Conservation (phyloP, 148 eudicot genomes). For the Chenopodium formosanum region DNA sequence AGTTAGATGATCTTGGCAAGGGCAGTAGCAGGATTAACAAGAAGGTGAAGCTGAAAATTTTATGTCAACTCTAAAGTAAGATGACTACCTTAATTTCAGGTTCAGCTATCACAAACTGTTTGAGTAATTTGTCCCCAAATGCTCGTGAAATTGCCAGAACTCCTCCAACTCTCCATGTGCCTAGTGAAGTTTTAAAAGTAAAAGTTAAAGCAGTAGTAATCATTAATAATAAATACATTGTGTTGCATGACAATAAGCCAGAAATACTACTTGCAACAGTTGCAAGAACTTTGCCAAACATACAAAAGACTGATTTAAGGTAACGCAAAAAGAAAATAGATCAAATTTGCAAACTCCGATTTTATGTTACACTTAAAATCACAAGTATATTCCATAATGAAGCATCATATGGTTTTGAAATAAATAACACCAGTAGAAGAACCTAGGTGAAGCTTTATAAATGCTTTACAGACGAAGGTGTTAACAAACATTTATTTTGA, state of each 20-base stretch:
- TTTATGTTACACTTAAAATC: too few relatives aligned
- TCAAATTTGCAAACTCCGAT: too few relatives aligned
- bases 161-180: slow-evolving; percentile 95
- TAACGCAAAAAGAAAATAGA: too few relatives aligned
- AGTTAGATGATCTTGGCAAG: background rate
- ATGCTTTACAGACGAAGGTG: too few relatives aligned
- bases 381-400: too few relatives aligned
- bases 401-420: too few relatives aligned
- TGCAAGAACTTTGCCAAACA: too few relatives aligned
- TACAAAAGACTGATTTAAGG: too few relatives aligned
- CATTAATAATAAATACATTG: background rate
- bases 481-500: too few relatives aligned
- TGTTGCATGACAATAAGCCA: background rate
- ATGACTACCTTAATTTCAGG: slow-evolving; percentile 66
- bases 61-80: background rate
- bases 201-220: slow-evolving; percentile 1
- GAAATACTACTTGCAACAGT: background rate
- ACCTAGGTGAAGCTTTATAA: too few relatives aligned
- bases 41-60: background rate
- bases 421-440: too few relatives aligned
- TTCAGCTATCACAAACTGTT: slow-evolving; percentile 68
- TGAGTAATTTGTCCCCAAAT: slow-evolving; percentile 65
- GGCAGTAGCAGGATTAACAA: background rate
- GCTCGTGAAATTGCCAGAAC: slow-evolving; percentile 83
- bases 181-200: slow-evolving; percentile 23